Evolutionary conservation across 352 stramenopile genomes (phyloP), one percentile per base, ranked within the genome.

Genomic region (Pythium pyrilobum): DNA sequence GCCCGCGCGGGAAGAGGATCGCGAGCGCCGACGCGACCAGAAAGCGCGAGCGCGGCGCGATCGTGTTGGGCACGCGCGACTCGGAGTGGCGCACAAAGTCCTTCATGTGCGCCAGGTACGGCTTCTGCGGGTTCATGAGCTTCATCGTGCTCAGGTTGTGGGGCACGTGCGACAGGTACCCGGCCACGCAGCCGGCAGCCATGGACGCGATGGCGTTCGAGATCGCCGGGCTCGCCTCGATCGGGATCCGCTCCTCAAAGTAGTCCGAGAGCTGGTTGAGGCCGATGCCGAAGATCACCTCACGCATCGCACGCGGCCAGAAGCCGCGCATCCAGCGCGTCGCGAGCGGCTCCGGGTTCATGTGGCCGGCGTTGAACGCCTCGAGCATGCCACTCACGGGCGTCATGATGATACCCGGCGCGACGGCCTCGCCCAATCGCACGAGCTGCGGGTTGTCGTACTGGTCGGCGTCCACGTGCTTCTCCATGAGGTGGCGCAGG

Each of bases 111-210:
- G 80, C 68, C 28, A 52, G 38, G 66, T 96, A 96, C 27, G 71
- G 72, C 66, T 94, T 95, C 54, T 96, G 70, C 24, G 92, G 92
- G 64, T 97, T 82, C 73, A 98, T 88, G 28, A 98, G 74, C 71
- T 97, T 97, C 64, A 97, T 88, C 41, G 91, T 98, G n/a, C 85
- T 96, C 18, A 98, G 62, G 67, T 98, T 97, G 79, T 98, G 93
- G 54, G 93, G 93, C 33, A 98, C 89, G 71, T 98, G 93, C 31
- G 79, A 96, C 29, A 98, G 68, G 65, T 98, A 98, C 16, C 93
- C 93, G 5, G 87, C 85, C 18, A 97, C 73, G 18, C 97, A 83
- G 59, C 93, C 93, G 9, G 89, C 88, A 33, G 79, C 69, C 59
- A 97, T 81, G 62, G 77, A 94, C 39, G 85, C 91, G 44, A 90